phyloP scores from a whole-genome alignment of 306 rosid species.

The Purshia tridentata region DNA sequence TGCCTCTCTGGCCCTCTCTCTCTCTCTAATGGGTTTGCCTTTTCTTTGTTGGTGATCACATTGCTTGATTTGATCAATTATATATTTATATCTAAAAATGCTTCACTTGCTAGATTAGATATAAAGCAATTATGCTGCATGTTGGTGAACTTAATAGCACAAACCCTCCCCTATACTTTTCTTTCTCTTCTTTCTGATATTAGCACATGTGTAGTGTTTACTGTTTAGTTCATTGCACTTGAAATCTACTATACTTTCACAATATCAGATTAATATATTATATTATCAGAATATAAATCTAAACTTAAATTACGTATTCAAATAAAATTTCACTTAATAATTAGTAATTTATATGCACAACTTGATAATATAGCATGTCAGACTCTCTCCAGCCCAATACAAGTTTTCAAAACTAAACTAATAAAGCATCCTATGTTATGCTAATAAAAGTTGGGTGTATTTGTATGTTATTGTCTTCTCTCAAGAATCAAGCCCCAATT shows the following conservation, averaged over 20 bases:
- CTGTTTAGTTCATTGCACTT: neutral
- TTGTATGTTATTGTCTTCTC: constrained; percentile 6
- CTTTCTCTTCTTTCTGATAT: neutral
- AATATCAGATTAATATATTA: neutral
- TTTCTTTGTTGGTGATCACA: constrained; percentile 17
- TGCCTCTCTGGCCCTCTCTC: constrained; percentile 14
- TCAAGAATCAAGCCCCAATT: constrained; percentile 8
- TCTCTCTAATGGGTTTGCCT: neutral
- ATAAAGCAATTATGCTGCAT: neutral
- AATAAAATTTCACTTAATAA: neutral
- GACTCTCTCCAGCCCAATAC: too few species aligned
- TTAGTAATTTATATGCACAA: neutral
- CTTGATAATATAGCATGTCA: neutral
- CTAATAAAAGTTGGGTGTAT: neutral
- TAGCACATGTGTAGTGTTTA: neutral
- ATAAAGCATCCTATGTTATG: too few species aligned
- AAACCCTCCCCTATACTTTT: neutral
- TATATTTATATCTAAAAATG: neutral
- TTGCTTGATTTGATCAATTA: constrained; percentile 19
- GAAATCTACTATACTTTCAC: neutral
- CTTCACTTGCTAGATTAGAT: neutral
- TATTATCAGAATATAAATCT: neutral
- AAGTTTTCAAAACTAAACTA: too few species aligned
- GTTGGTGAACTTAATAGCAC: neutral
- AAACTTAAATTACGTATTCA: neutral